Evolutionary conservation across 2,329 filamentous ascomycete species (phyloP), one percentile per base, ranked within the genome.

Genomic region (Periconia digitata): DNA sequence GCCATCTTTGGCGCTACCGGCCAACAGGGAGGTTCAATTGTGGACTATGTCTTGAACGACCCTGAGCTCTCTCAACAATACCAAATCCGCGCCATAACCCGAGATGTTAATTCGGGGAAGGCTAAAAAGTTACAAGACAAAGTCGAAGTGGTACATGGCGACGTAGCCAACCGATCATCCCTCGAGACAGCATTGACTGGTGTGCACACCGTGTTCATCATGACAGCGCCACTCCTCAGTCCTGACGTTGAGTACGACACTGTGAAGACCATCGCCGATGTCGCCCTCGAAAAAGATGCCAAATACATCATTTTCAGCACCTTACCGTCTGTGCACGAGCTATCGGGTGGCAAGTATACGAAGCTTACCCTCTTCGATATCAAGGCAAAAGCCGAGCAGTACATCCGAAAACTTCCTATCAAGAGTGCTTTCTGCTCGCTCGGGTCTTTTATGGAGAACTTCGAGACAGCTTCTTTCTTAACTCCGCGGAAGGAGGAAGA

Each of bases 1-100:
- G 62, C 58, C 29, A 70, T 82, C 18, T 79, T 81, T 43, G 79
- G 79, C 8, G 79, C 78, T 18, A 82, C 79, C 0, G 78, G 79
- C 49, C 72, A 77, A 32, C 79, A 82, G 59, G 79, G 79, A 17
- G 67, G 76, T 12, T 77, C 76, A 10, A 69, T 81, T 8, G 67
- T 81, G 45, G 62, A 73, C 41, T 62, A 69, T 22, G 67, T 82
- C 10, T 70, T 80, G 8, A 69, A 69, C 27, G 73, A 80, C 53
- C 56, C 73, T 1, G 58, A 63, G 3, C 71, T 82, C 16, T 76
- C 75, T 1, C 58, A 72, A 37, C 57, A 75, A 46, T 82, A 74
- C 67, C 74, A 67, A 40, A 70, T 82, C 47, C 76, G 79, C 8
- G 79, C 72, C 32, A 72, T 82, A 41, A 80, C 76, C 12, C 76